Evolutionary conservation across 2,329 filamentous ascomycete genomes (phyloP), one percentile per base, ranked within the genome.

Genomic region (Ophiocordyceps robertsii): DNA sequence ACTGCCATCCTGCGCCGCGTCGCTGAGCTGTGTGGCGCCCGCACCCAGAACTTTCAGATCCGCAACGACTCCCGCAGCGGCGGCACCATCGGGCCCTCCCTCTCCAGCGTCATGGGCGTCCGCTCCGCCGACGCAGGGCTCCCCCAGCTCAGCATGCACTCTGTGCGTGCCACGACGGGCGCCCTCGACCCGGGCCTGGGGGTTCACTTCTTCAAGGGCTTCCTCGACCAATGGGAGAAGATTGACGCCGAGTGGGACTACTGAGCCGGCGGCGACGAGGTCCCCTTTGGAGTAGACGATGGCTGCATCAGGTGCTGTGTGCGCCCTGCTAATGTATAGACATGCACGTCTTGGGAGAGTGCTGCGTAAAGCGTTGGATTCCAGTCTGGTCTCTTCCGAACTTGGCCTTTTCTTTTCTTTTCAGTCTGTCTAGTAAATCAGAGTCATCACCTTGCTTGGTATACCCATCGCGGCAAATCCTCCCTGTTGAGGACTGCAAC

Each of bases 121-220:
- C 69, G 85, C 41, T 77, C 86, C 0, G 83, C 92, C 39, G 90
- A 96, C 58, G 87, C 85, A 1, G 90, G 90, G 13, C 81, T 96
- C 54, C 81, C 88, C 6, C 90, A 96, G 66, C 64, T 95, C 52
- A 90, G 83, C 56, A 96, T 96, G 90, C 90, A 96, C 62, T 85
- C 79, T 41, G 84, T 96, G 50, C 75, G 90, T 24, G 90, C 90
- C 0, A 95, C 88, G 0, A 94, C 86, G 0, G 90, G 90, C 3
- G 75, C 76, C 32, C 60, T 89, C 49, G 90, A 96, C 56, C 90
- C 90, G 0, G 90, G 90, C 0, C 65, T 95, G 50, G 90, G 89
- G 4, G 84, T 92, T 16, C 81, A 85, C 64, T 77, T 88, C 50
- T 95, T 95, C 67, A 84, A 86, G 69, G 88, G 82, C 2, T 95